Base-by-base conservation (phyloP, 2,329 filamentous ascomycete genomes). In the Venturia oleaginea region DNA sequence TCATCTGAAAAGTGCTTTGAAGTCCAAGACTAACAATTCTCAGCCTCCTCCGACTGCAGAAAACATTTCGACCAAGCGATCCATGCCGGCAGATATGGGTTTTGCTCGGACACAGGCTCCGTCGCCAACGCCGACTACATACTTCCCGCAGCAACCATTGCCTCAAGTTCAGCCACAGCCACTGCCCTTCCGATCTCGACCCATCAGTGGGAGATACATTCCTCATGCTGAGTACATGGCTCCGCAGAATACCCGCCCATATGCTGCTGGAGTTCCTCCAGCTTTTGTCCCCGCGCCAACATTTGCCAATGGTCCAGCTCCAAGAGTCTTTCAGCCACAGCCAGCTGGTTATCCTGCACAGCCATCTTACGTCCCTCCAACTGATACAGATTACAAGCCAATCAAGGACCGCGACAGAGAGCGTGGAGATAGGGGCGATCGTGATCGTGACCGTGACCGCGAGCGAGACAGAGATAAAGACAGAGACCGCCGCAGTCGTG, bases 221-320 rank as follows among this genome's bases (percentile, higher is more conserved):
- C 51, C 51, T 57, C 51, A 57, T 34, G 51, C 51, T 57, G 51
- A 57, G 51, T 57, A 57, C 8, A 57, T 57, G 51, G 30, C 51
- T 10, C 30, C 51, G 6, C 51, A 57, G 51, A 34, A 32, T 30
- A 57, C n/a, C n/a, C 51, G 51, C n/a, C 30, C 51, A 8, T 34
- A 57, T 22, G 51, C 51, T 57, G 51, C 51, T 34, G 46, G 46
- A 4, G 30, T 17, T 37, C 27, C 51, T 34, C 51, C 51, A 57
- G 51, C 27, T 34, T 32, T 57, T 34, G 51, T 57, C n/a, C 51
- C 51, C 24, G 51, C 51, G 51, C 51, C 51, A 22, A 57, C 51
- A 19, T 57, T 57, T 19, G 51, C 51, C 51, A 57, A 57, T 34
- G 51, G 51, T 27, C 51, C 51, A n/a, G 51, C 51, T 15, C 51